Evolutionary conservation across 2,329 filamentous ascomycete species (phyloP).

Genomic region (Neonectria ditissima): DNA sequence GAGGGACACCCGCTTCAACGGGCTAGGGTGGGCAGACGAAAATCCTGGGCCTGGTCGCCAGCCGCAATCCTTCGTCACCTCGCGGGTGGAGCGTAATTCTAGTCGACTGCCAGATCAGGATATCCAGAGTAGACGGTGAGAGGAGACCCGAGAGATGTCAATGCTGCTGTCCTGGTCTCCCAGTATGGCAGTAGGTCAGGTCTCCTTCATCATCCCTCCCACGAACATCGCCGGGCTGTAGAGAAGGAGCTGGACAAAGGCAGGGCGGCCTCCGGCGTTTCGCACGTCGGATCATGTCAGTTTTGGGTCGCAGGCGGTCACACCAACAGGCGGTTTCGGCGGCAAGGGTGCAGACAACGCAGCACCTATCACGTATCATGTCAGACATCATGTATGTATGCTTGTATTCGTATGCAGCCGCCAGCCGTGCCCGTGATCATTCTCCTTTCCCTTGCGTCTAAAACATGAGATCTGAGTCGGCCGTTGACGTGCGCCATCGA

Average conservation of each 20-base stretch:
- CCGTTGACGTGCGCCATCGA: constrained; percentile 25
- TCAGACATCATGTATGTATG: neutral
- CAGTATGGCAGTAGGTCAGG: neutral
- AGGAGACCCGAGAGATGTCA: neutral
- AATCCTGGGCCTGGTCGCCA: constrained; percentile 16
- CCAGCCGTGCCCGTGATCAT: constrained; percentile 18
- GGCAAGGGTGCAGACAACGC: constrained; percentile 17
- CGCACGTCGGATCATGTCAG: constrained; percentile 5
- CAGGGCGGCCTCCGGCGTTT: neutral
- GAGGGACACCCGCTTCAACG: neutral
- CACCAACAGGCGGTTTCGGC: constrained; percentile 20
- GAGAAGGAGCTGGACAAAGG: neutral
- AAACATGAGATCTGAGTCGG: constrained; percentile 33
- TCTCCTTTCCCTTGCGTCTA: constrained; percentile 22
- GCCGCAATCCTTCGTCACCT: constrained; percentile 25
- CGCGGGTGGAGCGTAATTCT: constrained; percentile 24
- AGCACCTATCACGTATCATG: constrained; percentile 11
- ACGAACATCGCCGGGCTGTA: neutral
- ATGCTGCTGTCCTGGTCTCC: neutral
- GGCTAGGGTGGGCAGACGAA: constrained; percentile 16
- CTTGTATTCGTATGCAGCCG: constrained; percentile 21
- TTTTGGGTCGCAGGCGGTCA: constrained; percentile 16
- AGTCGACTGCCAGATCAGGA: constrained; percentile 1
- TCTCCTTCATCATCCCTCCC: neutral
- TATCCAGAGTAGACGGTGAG: neutral